These are phyloP conservation scores for Luffa acutangula DNA, from an alignment of 306 rosid species.

Conservation along the genomic window DNA sequence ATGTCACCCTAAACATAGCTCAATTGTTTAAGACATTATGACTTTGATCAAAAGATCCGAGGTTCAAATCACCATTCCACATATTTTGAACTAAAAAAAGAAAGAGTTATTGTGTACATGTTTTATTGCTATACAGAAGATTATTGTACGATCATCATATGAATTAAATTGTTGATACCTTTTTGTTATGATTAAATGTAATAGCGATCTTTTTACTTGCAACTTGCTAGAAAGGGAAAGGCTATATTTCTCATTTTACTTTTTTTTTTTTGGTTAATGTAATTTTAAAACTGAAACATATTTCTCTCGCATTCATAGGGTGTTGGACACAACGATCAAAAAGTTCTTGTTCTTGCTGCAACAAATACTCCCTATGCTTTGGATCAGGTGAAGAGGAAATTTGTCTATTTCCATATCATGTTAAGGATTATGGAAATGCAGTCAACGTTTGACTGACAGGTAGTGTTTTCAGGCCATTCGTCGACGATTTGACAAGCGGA, in stretches of 20 bases:
- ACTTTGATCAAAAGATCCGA: too few species aligned
- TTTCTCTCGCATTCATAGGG: slow-evolving; percentile 46
- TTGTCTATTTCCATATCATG: slow-evolving; percentile 2
- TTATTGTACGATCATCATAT: neutral
- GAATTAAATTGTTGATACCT: neutral
- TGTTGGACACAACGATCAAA: slow-evolving; percentile 84
- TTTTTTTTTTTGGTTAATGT: neutral
- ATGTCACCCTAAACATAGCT: too few species aligned
- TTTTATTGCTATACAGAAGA: neutral
- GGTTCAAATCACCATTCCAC: neutral
- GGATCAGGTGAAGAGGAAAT: slow-evolving; percentile 58
- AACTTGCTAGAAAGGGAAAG: neutral
- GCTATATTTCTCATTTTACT: neutral
- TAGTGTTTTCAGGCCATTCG: slow-evolving; percentile 75
- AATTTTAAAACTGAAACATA: neutral
- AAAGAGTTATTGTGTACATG: neutral
- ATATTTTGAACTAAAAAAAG: too few species aligned
- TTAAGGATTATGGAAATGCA: neutral
- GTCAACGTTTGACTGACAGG: slow-evolving; percentile 19
- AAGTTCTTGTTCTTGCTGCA: slow-evolving; percentile 99
- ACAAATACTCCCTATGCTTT: slow-evolving; percentile 96
- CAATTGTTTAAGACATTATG: too few species aligned
- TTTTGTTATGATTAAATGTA: neutral
- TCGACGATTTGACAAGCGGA: slow-evolving; percentile 97
- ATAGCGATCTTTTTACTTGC: neutral